Evolutionary conservation across 805 yeast species (phyloP).

Genomic region (Cyberlindnera saturnus): DNA sequence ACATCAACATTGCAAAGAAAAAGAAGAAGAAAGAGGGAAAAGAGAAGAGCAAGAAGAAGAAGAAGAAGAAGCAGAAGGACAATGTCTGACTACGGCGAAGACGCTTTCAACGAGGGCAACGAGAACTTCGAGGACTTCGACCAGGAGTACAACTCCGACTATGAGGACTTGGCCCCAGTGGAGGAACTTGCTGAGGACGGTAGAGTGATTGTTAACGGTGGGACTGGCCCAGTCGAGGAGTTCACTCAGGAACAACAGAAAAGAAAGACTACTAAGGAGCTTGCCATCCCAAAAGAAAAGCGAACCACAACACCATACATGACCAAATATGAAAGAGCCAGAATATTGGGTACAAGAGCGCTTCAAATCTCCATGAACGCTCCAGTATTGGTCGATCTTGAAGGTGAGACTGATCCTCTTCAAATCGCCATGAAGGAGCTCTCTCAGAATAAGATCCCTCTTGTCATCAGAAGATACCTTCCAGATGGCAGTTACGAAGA

Average conservation of each 20-base stretch:
- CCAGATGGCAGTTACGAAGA: slow-evolving; percentile 98
- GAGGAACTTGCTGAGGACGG: slow-evolving; percentile 54
- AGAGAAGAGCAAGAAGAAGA: too few species aligned
- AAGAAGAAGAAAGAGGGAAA: too few species aligned
- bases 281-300: slow-evolving; percentile 83
- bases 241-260: slow-evolving; percentile 32
- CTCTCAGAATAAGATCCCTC: slow-evolving; percentile 89
- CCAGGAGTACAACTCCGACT: slow-evolving; percentile 77
- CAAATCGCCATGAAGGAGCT: slow-evolving; percentile 97
- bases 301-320: slow-evolving; percentile 96
- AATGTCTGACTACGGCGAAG: slow-evolving; percentile 55
- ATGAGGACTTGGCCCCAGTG: slow-evolving; percentile 38
- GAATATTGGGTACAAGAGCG: slow-evolving; percentile 96
- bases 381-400: slow-evolving; percentile 94
- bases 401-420: slow-evolving; percentile 98
- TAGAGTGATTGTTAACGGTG: slow-evolving; percentile 65
- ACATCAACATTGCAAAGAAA: too few species aligned
- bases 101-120: slow-evolving; percentile 60
- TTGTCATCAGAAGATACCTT: slow-evolving; percentile 89
- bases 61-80: not conserved
- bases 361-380: slow-evolving; percentile 97
- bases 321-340: slow-evolving; percentile 98
- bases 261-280: slow-evolving; percentile 64
- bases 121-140: slow-evolving; percentile 78
- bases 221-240: slow-evolving; percentile 46